Conservation (phyloP, 139 green algal genomes). For the Mychonastes homosphaera region DNA sequence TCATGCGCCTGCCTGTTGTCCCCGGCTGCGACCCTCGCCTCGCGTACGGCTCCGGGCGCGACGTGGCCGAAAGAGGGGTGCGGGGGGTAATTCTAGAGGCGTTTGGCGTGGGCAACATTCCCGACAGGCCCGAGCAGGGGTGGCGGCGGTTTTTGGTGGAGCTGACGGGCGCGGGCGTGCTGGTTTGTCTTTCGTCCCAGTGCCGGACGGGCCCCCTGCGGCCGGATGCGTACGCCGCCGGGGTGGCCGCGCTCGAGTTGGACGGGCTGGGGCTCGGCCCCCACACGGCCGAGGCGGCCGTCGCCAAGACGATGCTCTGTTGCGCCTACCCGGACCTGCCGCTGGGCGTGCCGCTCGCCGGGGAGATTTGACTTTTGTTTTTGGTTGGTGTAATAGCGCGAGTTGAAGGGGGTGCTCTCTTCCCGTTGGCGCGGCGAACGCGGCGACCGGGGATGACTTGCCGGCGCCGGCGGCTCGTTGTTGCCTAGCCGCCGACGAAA, state of each 20-base stretch:
- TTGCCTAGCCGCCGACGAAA: too few species aligned
- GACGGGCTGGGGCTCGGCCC: neutral
- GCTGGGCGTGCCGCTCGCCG: constrained; percentile 63
- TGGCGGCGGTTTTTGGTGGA: constrained; percentile 77
- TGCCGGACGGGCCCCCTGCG: constrained; percentile 52
- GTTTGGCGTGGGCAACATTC: constrained; percentile 89
- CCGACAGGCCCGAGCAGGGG: constrained; percentile 39
- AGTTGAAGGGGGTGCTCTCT: too few species aligned
- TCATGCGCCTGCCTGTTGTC: constrained; percentile 76
- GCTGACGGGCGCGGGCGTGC: constrained; percentile 52
- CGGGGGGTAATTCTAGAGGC: constrained; percentile 73
- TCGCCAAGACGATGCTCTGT: constrained; percentile 87
- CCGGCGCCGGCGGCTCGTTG: too few species aligned
- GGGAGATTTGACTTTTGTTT: constrained; percentile 75
- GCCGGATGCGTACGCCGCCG: constrained; percentile 58
- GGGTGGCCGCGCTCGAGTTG: constrained; percentile 28
- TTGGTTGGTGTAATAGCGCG: too few species aligned
- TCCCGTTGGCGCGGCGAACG: too few species aligned
- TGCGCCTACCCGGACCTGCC: constrained; percentile 65
- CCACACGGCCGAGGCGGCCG: constrained; percentile 54
- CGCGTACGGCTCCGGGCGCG: constrained; percentile 73
- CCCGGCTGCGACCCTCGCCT: constrained; percentile 61
- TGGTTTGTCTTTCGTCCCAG: constrained; percentile 57
- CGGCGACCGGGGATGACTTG: too few species aligned
- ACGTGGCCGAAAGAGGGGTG: constrained; percentile 53